Evolutionary conservation across 257 asterid genomes (phyloP).

Genomic region (Solanum ahanhuiri): DNA sequence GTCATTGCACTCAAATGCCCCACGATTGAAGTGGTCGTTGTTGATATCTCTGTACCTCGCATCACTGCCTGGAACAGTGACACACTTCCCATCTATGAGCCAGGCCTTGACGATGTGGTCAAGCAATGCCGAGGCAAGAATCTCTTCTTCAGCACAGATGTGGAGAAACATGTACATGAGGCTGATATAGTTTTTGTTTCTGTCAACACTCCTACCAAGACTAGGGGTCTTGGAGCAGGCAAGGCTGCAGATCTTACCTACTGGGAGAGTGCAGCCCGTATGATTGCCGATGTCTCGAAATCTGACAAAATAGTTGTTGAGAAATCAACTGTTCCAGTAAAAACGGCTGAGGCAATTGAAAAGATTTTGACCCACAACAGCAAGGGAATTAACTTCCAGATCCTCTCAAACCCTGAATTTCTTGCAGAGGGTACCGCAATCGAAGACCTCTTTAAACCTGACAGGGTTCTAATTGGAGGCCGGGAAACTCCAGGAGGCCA

Average conservation of each 20-base stretch:
- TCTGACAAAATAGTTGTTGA: conserved; percentile 86
- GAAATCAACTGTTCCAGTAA: conserved; percentile 88
- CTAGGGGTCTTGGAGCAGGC: conserved; percentile 95
- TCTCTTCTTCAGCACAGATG: conserved; percentile 93
- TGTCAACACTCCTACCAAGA: conserved; percentile 92
- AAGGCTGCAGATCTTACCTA: conserved; percentile 93
- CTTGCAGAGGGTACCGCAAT: conserved; percentile 91
- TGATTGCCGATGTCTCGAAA: conserved; percentile 90
- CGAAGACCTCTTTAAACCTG: conserved; percentile 66
- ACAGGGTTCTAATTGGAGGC: conserved; percentile 85
- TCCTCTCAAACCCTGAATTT: conserved; percentile 81
- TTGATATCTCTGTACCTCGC: conserved; percentile 81
- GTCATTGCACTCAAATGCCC: conserved; percentile 96
- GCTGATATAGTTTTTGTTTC: conserved; percentile 87
- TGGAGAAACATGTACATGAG: conserved; percentile 73
- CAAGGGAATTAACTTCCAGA: conserved; percentile 71
- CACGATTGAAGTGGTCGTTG: conserved; percentile 60
- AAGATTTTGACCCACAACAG: conserved; percentile 78
- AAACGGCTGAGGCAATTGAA: conserved; percentile 89
- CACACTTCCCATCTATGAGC: conserved; percentile 88
- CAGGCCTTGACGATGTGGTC: conserved; percentile 93
- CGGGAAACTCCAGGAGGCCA: conserved; percentile 77
- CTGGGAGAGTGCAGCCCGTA: conserved; percentile 96
- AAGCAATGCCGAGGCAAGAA: conserved; percentile 88
- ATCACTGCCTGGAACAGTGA: conserved; percentile 92